Evolutionary conservation across 2,329 filamentous ascomycete genomes (phyloP).

Genomic region (Decorospora gaudefroyi): DNA sequence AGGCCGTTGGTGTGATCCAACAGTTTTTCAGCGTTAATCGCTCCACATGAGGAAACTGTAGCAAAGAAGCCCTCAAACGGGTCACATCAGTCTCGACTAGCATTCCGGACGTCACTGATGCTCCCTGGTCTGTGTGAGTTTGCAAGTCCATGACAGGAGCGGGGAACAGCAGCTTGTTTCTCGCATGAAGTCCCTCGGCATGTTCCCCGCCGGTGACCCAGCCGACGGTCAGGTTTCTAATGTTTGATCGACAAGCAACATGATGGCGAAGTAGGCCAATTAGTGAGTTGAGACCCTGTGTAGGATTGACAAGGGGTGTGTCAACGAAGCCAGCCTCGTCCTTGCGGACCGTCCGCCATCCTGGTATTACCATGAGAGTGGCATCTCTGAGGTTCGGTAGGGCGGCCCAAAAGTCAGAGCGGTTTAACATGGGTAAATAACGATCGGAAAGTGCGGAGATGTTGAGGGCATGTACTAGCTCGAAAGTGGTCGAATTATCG

Average conservation of each 20-base stretch:
- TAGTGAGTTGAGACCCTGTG: slow-evolving; percentile 57
- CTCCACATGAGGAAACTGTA: slow-evolving; percentile 62
- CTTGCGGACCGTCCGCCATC: slow-evolving; percentile 66
- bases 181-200: slow-evolving; percentile 63
- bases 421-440: slow-evolving; percentile 61
- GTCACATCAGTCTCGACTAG: slow-evolving; percentile 16
- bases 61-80: slow-evolving; percentile 38
- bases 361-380: slow-evolving; percentile 65
- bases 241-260: slow-evolving; percentile 55
- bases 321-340: slow-evolving; percentile 58
- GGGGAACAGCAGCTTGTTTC: slow-evolving; percentile 66
- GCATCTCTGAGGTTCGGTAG: slow-evolving; percentile 61
- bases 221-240: slow-evolving; percentile 66
- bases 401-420: slow-evolving; percentile 64
- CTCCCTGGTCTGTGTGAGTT: slow-evolving; percentile 6
- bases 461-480: slow-evolving; percentile 61
- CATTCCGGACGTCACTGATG: slow-evolving; percentile 9
- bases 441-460: slow-evolving; percentile 68
- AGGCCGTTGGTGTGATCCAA: slow-evolving; percentile 65
- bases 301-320: slow-evolving; percentile 57
- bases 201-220: slow-evolving; percentile 71
- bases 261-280: slow-evolving; percentile 58
- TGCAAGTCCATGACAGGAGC: slow-evolving; percentile 56
- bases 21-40: slow-evolving; percentile 69
- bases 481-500: slow-evolving; percentile 62